A percentile compares a stretch with the other conserved stretches of the same genome.
Evolutionary conservation across 257 asterid genomes (phyloP).

Genomic region (Fraxinus cuspidata): DNA sequence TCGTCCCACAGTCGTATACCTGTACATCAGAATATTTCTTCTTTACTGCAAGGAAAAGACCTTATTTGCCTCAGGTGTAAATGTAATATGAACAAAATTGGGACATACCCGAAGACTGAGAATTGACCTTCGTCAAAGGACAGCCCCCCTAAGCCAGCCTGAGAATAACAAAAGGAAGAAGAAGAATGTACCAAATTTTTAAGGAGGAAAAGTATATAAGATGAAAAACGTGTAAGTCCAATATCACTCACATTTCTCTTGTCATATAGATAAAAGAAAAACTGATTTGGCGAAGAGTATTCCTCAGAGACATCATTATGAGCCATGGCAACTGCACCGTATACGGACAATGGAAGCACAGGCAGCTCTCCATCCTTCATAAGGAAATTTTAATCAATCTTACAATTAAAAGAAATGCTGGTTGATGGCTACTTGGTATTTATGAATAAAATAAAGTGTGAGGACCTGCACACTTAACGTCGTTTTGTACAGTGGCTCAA

Average conservation of each 20-base stretch:
- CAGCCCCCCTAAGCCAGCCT: conserved; percentile 97
- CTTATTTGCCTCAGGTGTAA: neutral
- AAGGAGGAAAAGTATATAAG: neutral
- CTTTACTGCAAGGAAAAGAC: neutral
- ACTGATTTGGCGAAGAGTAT: conserved; percentile 91
- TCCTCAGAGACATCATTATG: conserved; percentile 81
- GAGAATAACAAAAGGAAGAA: conserved; percentile 3
- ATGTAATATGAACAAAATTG: neutral
- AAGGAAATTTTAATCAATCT: conserved; percentile 21
- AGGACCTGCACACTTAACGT: conserved; percentile 75
- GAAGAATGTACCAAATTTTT: conserved; percentile 5
- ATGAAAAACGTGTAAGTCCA: conserved; percentile 16
- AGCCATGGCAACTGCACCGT: conserved; percentile 94
- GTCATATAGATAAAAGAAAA: conserved; percentile 92
- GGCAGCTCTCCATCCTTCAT: conserved; percentile 93
- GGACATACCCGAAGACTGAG: conserved; percentile 81
- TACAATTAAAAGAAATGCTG: conserved; percentile 4
- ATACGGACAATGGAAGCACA: conserved; percentile 92
- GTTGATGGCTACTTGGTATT: conserved; percentile 11
- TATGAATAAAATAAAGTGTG: conserved; percentile 13
- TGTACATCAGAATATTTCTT: conserved; percentile 27
- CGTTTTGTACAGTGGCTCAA: conserved; percentile 95
- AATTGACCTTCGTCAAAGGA: conserved; percentile 97
- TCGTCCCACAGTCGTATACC: conserved; percentile 71
- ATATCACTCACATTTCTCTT: conserved; percentile 77